Evolutionary conservation across 2,329 filamentous ascomycete genomes (phyloP), one percentile per base, ranked within the genome.

Genomic region (Fusarium ambrosium): DNA sequence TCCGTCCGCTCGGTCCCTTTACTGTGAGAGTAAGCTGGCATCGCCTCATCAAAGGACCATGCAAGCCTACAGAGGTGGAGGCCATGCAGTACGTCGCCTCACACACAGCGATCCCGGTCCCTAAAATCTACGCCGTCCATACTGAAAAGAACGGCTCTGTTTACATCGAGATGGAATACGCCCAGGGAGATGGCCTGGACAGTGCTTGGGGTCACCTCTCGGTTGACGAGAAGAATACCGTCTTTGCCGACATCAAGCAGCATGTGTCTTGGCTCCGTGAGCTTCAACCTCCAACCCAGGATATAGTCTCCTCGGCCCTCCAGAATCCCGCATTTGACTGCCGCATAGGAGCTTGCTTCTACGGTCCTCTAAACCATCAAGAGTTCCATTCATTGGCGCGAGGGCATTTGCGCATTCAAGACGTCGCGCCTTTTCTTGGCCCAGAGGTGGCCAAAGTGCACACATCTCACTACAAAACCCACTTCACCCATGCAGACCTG

Each of bases 21-120:
- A 64, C 64, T 13, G 29, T 71, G 1, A 75, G 79, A 71, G 77
- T 80, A 1, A 81, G 80, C 71, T 75, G 71, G 77, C 71, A 79
- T 60, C 77, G 79, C 41, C 36, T 81, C 60, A 79, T 81, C 68
- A 81, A 80, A 64, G 79, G 79, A 66, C 80, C 79, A 73, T 79
- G 78, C 63, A 64, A 72, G 20, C 79, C 78, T 6, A 62, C 76
- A 2, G 79, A 81, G 69, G 67, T 81, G 6, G 79, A 81, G 61
- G 80, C 79, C 14, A 78, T 81, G 76, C 75, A 77, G 60, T 82
- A 81, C 59, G 65, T 82, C 62, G 74, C 78, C 41, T 36, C 55
- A 55, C 69, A 81, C 59, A 81, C 80, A 34, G 63, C 61, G 4
- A 72, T 82, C 36, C 80, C 80, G 9, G 62, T 82, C 1, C 80